A percentile compares a stretch with the other conserved stretches of the same genome.
Evolutionary conservation across 352 stramenopile species (phyloP).

Genomic region (Discostella stelligera): DNA sequence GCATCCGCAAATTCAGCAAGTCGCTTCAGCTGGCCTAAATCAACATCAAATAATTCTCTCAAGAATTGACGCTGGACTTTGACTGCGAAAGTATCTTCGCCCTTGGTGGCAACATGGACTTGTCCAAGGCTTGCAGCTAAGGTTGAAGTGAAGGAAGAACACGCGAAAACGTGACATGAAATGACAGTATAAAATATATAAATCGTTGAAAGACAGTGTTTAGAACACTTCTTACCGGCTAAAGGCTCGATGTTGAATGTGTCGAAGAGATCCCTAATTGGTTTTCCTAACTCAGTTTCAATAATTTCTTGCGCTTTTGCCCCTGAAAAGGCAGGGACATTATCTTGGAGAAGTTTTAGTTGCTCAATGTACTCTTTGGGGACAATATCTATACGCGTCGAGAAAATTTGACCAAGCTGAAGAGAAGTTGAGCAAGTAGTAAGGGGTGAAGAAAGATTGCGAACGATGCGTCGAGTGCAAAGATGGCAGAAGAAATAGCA

Average conservation of each 20-base stretch:
- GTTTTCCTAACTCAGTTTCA: conserved; percentile 82
- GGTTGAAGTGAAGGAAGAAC: conserved; percentile 43
- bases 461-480: neutral
- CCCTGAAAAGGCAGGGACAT: conserved; percentile 82
- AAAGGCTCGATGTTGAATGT: conserved; percentile 88
- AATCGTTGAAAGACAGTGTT: neutral
- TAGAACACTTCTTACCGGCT: conserved; percentile 39
- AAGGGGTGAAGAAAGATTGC: neutral
- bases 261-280: conserved; percentile 86
- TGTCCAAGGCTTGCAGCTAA: conserved; percentile 90
- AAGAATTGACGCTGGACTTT: conserved; percentile 92
- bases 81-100: conserved; percentile 88
- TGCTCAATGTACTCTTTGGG: conserved; percentile 87
- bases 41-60: conserved; percentile 85
- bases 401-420: conserved; percentile 85
- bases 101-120: conserved; percentile 90
- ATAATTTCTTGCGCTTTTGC: conserved; percentile 78
- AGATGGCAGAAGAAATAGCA: conserved; percentile 11
- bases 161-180: conserved; percentile 66
- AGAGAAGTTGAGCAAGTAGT: conserved; percentile 7
- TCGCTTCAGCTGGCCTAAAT: conserved; percentile 85
- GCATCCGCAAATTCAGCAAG: conserved; percentile 85
- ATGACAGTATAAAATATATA: conserved; percentile 80
- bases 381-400: conserved; percentile 86
- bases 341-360: conserved; percentile 84